Evolutionary conservation across 805 yeast genomes (phyloP).

Genomic region (Kuraishia floccosa): DNA sequence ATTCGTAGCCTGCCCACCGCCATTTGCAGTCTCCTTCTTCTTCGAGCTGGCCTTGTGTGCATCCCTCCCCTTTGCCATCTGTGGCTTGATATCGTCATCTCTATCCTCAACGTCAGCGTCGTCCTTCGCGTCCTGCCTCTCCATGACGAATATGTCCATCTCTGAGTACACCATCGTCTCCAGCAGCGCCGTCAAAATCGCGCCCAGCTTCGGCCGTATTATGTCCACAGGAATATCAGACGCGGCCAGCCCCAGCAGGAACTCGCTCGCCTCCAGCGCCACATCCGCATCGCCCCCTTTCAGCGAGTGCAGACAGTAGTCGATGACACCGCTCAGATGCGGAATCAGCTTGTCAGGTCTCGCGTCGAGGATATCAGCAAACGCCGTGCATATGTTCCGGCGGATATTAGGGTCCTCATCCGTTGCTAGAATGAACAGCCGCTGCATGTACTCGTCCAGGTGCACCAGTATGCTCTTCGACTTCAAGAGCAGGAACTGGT

Average conservation of each 20-base stretch:
- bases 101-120: constrained; percentile 71
- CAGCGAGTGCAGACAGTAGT: constrained; percentile 74
- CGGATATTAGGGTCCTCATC: constrained; percentile 51
- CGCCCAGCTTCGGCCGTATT: constrained; percentile 44
- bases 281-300: constrained; percentile 56
- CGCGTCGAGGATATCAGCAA: constrained; percentile 57
- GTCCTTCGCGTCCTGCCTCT: constrained; percentile 57
- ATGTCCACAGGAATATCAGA: constrained; percentile 43
- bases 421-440: constrained; percentile 59
- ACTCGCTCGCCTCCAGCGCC: constrained; percentile 89
- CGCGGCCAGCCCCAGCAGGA: constrained; percentile 65
- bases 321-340: constrained; percentile 78
- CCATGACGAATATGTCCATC: constrained; percentile 58
- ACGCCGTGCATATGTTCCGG: constrained; percentile 67
- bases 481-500: constrained; percentile 61
- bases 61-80: constrained; percentile 55
- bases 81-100: constrained; percentile 82
- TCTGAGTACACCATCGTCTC: constrained; percentile 83
- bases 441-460: constrained; percentile 53
- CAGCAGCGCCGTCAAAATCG: constrained; percentile 68
- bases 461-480: constrained; percentile 54
- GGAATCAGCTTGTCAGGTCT: constrained; percentile 74
- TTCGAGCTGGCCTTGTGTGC: constrained; percentile 16
- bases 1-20: constrained; percentile 4
- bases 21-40: constrained; percentile 8